Evolutionary conservation across 176 grass and related monocot genomes (phyloP).

Genomic region (Bolboschoenus planiculmis): DNA sequence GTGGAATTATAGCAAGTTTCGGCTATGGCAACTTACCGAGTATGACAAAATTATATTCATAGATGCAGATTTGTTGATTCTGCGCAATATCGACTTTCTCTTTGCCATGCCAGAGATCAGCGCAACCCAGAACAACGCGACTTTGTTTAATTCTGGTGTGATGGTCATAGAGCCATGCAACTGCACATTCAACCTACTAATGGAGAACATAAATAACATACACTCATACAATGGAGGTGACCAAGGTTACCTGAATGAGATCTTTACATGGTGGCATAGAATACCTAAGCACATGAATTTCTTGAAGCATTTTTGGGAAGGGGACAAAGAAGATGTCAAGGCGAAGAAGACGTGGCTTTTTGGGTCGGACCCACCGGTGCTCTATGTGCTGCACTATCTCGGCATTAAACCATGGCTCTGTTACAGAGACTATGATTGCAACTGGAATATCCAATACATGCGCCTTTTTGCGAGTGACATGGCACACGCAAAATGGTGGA

Average conservation of each 20-base stretch:
- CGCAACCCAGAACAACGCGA: slow-evolving; percentile 42
- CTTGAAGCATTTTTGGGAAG: slow-evolving; percentile 48
- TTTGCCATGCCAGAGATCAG: slow-evolving; percentile 53
- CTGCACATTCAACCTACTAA: slow-evolving; percentile 62
- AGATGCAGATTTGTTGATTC: slow-evolving; percentile 62
- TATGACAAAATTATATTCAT: slow-evolving; percentile 69
- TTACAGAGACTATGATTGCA: slow-evolving; percentile 78
- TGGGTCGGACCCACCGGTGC: slow-evolving; percentile 16
- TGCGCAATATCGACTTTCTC: slow-evolving; percentile 53
- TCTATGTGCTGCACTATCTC: slow-evolving; percentile 55
- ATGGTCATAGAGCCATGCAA: slow-evolving; percentile 70
- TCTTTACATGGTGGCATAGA: slow-evolving; percentile 56
- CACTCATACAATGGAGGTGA: slow-evolving; percentile 50
- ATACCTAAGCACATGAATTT: slow-evolving; percentile 38
- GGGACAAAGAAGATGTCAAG: slow-evolving; percentile 10
- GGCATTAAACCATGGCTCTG: slow-evolving; percentile 68
- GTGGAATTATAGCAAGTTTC: slow-evolving; percentile 90
- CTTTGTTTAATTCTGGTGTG: slow-evolving; percentile 62
- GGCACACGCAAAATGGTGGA: slow-evolving; percentile 45
- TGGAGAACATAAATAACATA: slow-evolving; percentile 37
- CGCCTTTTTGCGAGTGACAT: slow-evolving; percentile 44
- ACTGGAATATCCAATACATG: slow-evolving; percentile 41
- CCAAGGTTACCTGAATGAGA: slow-evolving; percentile 50
- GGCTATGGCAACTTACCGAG: slow-evolving; percentile 78
- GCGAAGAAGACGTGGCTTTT: slow-evolving; percentile 27